These are phyloP conservation scores for Saprolegnia parasitica DNA, from an alignment of 352 stramenopile species.

Conservation along the genomic window DNA sequence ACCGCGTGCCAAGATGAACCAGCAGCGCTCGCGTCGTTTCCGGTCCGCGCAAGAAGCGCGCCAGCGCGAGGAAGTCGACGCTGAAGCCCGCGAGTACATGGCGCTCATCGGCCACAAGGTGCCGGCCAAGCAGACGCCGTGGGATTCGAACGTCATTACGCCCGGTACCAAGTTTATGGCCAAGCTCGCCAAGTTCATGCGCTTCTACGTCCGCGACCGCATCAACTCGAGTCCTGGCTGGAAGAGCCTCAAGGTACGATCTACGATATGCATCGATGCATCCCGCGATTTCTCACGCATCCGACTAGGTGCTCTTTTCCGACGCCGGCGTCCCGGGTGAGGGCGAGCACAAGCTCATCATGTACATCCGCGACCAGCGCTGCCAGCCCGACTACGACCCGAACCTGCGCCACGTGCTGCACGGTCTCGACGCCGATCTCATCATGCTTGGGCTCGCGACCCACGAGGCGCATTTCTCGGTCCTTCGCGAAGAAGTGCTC, in stretches of 20 bases:
- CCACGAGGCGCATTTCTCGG: slow-evolving; percentile 98
- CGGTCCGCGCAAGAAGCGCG: slow-evolving; percentile 93
- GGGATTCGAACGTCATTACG: slow-evolving; percentile 99
- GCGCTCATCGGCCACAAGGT: slow-evolving; percentile 81
- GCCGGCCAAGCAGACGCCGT: slow-evolving; percentile 78
- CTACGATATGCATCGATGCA: neutral
- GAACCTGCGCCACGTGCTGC: slow-evolving; percentile 96
- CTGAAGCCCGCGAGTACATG: slow-evolving; percentile 91
- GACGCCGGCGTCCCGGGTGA: slow-evolving; percentile 97
- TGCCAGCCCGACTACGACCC: slow-evolving; percentile 94
- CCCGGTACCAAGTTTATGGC: slow-evolving; percentile 98
- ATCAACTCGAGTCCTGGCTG: slow-evolving; percentile 92
- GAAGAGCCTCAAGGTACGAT: slow-evolving; percentile 91
- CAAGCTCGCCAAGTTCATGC: slow-evolving; percentile 86
- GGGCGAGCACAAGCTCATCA: slow-evolving; percentile 99
- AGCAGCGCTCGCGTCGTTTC: slow-evolving; percentile 97
- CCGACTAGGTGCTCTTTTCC: slow-evolving; percentile 88
- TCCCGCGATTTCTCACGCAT: neutral
- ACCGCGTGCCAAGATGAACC: slow-evolving; percentile 99
- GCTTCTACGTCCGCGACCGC: slow-evolving; percentile 91
- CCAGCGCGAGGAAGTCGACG: slow-evolving; percentile 90
- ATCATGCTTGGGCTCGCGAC: slow-evolving; percentile 99
- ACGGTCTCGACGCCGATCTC: slow-evolving; percentile 98
- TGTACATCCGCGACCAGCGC: slow-evolving; percentile 93
- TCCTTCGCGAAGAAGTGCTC: slow-evolving; percentile 94